A percentile compares a stretch with the other conserved stretches of the same genome.
Evolutionary conservation across 1,284 basidiomycete genomes (phyloP).

Genomic region (Trichosporon sp.): DNA sequence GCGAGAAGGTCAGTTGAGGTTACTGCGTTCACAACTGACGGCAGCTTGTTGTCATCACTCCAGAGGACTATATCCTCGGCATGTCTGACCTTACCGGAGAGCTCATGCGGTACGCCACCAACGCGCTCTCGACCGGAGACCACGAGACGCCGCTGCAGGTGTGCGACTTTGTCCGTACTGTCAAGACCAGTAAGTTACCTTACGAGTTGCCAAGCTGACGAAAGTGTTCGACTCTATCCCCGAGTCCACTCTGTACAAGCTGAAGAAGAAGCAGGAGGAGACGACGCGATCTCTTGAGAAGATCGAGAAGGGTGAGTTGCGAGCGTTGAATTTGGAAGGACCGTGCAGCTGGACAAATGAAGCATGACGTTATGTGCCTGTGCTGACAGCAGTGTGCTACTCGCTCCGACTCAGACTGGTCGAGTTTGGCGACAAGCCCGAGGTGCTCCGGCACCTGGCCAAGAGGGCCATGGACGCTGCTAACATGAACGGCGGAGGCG

Average conservation of each 20-base stretch:
- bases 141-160: conserved; percentile 69
- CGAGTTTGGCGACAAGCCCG: conserved; percentile 55
- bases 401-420: conserved; percentile 52
- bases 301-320: conserved; percentile 82
- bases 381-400: conserved; percentile 50
- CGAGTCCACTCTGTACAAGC: conserved; percentile 55
- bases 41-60: conserved; percentile 67
- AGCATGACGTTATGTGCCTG: not conserved
- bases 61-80: conserved; percentile 84
- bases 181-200: conserved; percentile 68
- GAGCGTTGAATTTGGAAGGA: not conserved
- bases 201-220: not conserved
- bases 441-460: conserved; percentile 53
- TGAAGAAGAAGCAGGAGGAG: conserved; percentile 84
- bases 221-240: conserved; percentile 49
- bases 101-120: conserved; percentile 91
- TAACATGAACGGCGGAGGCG: conserved; percentile 33
- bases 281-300: conserved; percentile 84
- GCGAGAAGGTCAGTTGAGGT: conserved; percentile 20
- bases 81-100: conserved; percentile 94
- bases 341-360: not conserved
- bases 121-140: conserved; percentile 67
- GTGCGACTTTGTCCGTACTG: conserved; percentile 74
- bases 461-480: conserved; percentile 55
- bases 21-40: not conserved